Base-by-base conservation (phyloP, 768 basidiomycete genomes). In the Lanmaoa pseudosensibilis region DNA sequence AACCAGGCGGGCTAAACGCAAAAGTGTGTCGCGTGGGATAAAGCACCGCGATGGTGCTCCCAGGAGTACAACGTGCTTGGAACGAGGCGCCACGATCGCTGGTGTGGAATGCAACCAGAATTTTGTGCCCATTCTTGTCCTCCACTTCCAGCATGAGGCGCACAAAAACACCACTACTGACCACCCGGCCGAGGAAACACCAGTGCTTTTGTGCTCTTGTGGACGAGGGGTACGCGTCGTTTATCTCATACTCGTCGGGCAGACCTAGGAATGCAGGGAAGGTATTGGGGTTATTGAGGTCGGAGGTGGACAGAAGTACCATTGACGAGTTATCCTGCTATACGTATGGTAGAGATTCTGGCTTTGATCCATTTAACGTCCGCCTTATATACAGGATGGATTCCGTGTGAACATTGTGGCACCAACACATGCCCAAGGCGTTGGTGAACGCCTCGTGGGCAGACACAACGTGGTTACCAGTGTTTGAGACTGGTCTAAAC, bases 91-190 rank as follows among this genome's bases (percentile, higher is more conserved):
- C 69, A 44, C 69, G 69, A 45, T 70, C 69, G 27, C 69, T 62
- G 6, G 70, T 70, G n/a, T 70, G 68, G 62, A 70, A 70, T 13
- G 68, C 68, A 23, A 70, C 68, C 32, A 62, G 55, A 12, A 71
- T 47, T 49, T 46, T 44, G 10, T 68, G 56, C 11, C 70, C 69
- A 13, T 57, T 57, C 47, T 37, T 69, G 57, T 70, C 69, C 46
- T 71, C 62, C n/a, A 71, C 69, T 16, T 70, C 34, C n/a, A 70
- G 52, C 2, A 45, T 48, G 51, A 70, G 69, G 50, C 69, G 69
- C 38, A 70, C 69, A 16, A 59, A n/a, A 21, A 63, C 54, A 18
- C 23, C n/a, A 5, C 62, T 69, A 16, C 64, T 66, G 44, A 70
- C 54, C 16, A 70, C 63, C 30, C 46, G 60, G 4, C 69, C 69